Conservation (phyloP, 1,284 basidiomycete genomes). For the Cryptococcus neoformans region DNA sequence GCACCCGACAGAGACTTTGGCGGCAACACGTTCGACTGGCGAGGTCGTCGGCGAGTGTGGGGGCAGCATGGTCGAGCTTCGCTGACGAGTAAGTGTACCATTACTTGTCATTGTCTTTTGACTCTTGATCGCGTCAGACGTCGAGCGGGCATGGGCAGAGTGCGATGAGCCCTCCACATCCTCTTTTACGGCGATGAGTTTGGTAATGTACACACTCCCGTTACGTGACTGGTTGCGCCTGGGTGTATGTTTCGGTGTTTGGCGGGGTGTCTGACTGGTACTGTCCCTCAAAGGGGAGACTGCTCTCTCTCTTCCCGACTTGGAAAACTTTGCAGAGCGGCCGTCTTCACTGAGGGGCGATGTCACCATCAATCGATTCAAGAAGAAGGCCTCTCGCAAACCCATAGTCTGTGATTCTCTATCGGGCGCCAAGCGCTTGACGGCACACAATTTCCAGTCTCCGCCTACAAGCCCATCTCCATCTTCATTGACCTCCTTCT, state of each 20-base stretch:
- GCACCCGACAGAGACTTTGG: neutral
- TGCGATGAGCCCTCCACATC: constrained; percentile 13
- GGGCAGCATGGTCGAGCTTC: constrained; percentile 14
- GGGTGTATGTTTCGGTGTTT: neutral
- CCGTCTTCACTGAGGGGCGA: neutral
- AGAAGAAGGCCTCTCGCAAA: constrained; percentile 52
- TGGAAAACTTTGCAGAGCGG: neutral
- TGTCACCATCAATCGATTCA: constrained; percentile 39
- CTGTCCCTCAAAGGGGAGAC: constrained; percentile 14
- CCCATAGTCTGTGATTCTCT: constrained; percentile 51
- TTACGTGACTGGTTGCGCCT: constrained; percentile 9
- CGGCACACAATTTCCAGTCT: constrained; percentile 51
- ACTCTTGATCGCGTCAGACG: constrained; percentile 18
- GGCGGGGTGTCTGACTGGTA: neutral
- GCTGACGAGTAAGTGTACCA: constrained; percentile 9
- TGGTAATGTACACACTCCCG: constrained; percentile 31
- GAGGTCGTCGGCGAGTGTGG: neutral
- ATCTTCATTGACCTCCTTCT: constrained; percentile 9
- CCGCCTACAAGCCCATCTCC: constrained; percentile 18
- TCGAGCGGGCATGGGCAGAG: constrained; percentile 19
- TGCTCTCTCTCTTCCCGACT: constrained; percentile 3
- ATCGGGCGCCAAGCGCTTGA: constrained; percentile 50
- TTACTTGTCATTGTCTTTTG: constrained; percentile 11
- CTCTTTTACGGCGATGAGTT: constrained; percentile 44
- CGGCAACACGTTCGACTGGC: neutral